Percentiles rank a stretch among this genome's conserved stretches.
Evolutionary conservation across 2,329 filamentous ascomycete species (phyloP).

Genomic region (Arthrocladium fulminans): DNA sequence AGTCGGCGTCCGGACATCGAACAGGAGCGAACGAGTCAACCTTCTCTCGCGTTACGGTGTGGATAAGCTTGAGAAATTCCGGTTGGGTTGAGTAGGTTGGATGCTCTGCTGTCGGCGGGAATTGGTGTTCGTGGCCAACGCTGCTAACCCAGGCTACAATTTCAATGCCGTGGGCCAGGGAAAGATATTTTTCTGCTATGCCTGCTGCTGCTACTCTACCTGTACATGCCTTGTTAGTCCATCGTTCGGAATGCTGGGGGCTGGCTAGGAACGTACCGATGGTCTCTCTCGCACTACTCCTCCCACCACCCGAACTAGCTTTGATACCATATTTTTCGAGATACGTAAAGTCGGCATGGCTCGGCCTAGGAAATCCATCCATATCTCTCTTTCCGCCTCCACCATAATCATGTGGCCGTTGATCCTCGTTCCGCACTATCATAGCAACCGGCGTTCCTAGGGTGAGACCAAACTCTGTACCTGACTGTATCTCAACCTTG

Average conservation of each 20-base stretch:
- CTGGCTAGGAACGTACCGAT: constrained; percentile 50
- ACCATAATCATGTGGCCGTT: constrained; percentile 85
- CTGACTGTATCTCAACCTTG: constrained; percentile 81
- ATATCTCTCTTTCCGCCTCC: constrained; percentile 58
- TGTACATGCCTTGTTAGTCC: constrained; percentile 24
- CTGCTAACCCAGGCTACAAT: constrained; percentile 86
- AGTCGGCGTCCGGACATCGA: constrained; percentile 65
- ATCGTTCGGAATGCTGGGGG: not conserved
- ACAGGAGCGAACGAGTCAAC: constrained; percentile 83
- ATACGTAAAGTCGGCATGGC: constrained; percentile 95
- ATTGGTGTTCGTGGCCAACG: constrained; percentile 70
- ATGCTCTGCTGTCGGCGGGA: constrained; percentile 29
- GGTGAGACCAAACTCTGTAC: constrained; percentile 81
- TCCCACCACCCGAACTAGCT: constrained; percentile 79
- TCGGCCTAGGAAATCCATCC: constrained; percentile 82
- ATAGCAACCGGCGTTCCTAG: constrained; percentile 85
- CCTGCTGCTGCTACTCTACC: constrained; percentile 80
- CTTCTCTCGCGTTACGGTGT: constrained; percentile 61
- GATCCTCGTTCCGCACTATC: constrained; percentile 83
- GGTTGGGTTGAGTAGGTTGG: constrained; percentile 54
- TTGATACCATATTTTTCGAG: constrained; percentile 94
- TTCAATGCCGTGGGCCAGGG: constrained; percentile 70
- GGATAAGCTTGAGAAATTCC: constrained; percentile 64
- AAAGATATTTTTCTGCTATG: constrained; percentile 87
- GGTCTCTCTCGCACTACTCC: constrained; percentile 88